Percentiles rank a stretch among this genome's conserved stretches.
These are phyloP conservation scores for Thelonectria olida DNA, from an alignment of 2,329 filamentous ascomycete species.

Conservation along the genomic window DNA sequence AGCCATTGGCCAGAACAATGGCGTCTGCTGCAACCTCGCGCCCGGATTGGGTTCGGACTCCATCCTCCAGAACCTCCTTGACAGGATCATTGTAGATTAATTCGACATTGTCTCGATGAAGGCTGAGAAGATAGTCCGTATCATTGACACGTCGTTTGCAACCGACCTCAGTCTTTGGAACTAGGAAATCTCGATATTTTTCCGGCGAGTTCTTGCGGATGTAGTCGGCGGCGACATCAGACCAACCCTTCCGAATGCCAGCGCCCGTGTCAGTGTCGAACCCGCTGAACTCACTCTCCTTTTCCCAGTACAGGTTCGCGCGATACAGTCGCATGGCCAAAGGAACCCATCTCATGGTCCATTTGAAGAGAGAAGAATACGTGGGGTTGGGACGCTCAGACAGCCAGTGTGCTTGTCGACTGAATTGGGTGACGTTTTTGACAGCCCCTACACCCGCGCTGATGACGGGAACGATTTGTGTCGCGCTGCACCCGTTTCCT, in stretches of 20 bases:
- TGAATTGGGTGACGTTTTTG: constrained; percentile 56
- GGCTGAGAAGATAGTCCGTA: constrained; percentile 43
- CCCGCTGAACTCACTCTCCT: constrained; percentile 34
- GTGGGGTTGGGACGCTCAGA: constrained; percentile 32
- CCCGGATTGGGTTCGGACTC: constrained; percentile 29
- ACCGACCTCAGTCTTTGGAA: constrained; percentile 45
- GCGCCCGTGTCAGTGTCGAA: constrained; percentile 30
- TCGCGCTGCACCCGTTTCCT: constrained; percentile 43
- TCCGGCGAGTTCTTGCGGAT: constrained; percentile 37
- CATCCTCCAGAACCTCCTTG: constrained; percentile 18
- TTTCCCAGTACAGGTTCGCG: constrained; percentile 30
- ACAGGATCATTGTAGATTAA: constrained; percentile 36
- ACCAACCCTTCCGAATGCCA: constrained; percentile 27
- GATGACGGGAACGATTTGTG: constrained; percentile 37
- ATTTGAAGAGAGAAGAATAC: constrained; percentile 36
- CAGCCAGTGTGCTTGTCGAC: constrained; percentile 60
- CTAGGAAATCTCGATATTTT: constrained; percentile 42
- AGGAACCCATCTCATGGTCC: constrained; percentile 37
- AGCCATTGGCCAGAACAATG: constrained; percentile 60
- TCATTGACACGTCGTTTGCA: constrained; percentile 50
- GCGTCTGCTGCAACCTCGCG: constrained; percentile 37
- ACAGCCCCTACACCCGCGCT: constrained; percentile 38
- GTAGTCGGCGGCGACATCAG: constrained; percentile 33
- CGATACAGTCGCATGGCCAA: constrained; percentile 32
- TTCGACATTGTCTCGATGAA: constrained; percentile 43